phyloP scores from a whole-genome alignment of 2,329 filamentous ascomycete genomes.

The Rosellinia necatrix region DNA sequence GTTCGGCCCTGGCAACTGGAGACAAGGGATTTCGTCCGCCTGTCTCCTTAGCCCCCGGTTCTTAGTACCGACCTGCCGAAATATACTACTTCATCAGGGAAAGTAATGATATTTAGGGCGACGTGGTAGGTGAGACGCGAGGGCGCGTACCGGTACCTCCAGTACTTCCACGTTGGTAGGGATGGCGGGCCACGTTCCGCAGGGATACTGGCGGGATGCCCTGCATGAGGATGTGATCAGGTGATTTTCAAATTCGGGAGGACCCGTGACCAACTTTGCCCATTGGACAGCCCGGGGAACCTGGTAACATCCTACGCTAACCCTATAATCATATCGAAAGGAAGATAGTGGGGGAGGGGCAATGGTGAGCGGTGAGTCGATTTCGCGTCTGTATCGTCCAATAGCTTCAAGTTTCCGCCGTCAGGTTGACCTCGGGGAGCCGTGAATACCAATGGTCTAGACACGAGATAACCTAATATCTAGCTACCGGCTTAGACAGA shows the following conservation, averaged over 20 bases:
- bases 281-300: neutral
- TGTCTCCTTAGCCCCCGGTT: slow-evolving; percentile 4
- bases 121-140: neutral
- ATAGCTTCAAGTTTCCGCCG: too few species aligned
- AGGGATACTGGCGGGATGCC: slow-evolving; percentile 16
- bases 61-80: neutral
- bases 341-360: too few species aligned
- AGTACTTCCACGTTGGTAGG: neutral
- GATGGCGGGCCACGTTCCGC: slow-evolving; percentile 12
- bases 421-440: too few species aligned
- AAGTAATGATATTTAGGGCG: slow-evolving; percentile 11
- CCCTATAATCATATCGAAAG: too few species aligned
- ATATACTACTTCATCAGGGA: slow-evolving; percentile 21
- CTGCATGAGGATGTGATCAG: slow-evolving; percentile 18
- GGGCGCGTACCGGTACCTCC: slow-evolving; percentile 18
- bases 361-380: too few species aligned
- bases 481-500: too few species aligned
- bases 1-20: too few species aligned
- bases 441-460: too few species aligned
- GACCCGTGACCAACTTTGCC: neutral
- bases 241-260: slow-evolving; percentile 17
- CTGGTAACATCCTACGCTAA: too few species aligned
- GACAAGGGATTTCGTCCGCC: neutral
- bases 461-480: too few species aligned
- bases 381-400: too few species aligned